Percentiles rank a stretch among this genome's conserved stretches.
phyloP scores from a whole-genome alignment of 371 early-diverging fungal species.

The Lichtheimia hyalospora region DNA sequence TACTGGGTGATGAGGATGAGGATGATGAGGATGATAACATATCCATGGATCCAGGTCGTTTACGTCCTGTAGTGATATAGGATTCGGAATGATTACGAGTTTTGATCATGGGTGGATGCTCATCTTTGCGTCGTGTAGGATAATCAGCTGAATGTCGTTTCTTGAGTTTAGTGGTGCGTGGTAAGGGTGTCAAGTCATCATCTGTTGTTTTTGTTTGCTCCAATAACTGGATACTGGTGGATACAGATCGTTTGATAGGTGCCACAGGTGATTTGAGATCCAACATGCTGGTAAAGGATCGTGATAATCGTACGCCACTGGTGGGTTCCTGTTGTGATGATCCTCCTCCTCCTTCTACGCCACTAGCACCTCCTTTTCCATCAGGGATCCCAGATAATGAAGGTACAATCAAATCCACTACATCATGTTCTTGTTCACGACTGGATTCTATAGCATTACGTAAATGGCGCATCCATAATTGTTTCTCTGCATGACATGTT shows the following conservation, averaged over 20 bases:
- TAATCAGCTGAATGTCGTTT: conserved; percentile 37
- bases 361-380: no score
- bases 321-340: conserved; percentile 6
- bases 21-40: conserved; percentile 24
- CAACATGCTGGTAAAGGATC: conserved; percentile 32
- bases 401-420: conserved; percentile 27
- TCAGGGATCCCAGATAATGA: conserved; percentile 26
- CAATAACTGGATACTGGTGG: conserved; percentile 6
- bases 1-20: conserved; percentile 6
- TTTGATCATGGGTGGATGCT: conserved; percentile 11
- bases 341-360: conserved; percentile 8
- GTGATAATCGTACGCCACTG: conserved; percentile 13
- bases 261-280: conserved; percentile 15
- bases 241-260: conserved; percentile 12
- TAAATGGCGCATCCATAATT: conserved; percentile 37
- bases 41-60: conserved; percentile 39
- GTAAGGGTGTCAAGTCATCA: conserved; percentile 3
- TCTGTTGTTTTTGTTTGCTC: background rate
- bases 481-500: conserved; percentile 45
- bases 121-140: conserved; percentile 13
- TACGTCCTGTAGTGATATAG: conserved; percentile 21
- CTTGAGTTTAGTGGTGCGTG: conserved; percentile 7
- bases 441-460: conserved; percentile 26
- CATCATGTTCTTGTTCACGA: conserved; percentile 6
- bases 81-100: conserved; percentile 32